Conservation (phyloP, 148 eudicot species). For the Simmondsia chinensis region DNA sequence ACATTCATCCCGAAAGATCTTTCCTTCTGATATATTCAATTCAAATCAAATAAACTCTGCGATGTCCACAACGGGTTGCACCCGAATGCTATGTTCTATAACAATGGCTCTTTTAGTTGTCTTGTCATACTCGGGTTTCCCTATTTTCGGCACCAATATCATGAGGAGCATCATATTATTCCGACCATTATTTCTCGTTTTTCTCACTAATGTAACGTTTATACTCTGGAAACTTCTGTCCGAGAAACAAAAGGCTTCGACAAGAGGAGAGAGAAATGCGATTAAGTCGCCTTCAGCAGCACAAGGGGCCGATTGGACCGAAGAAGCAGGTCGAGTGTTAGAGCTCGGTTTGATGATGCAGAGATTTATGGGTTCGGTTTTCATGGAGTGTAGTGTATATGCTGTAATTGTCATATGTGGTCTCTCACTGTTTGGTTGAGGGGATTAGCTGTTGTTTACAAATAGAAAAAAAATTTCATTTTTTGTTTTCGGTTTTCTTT, state of each 20-base stretch:
- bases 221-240: constrained; percentile 35
- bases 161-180: constrained; percentile 36
- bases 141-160: constrained; percentile 36
- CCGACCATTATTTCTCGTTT: constrained; percentile 60
- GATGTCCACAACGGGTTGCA: constrained; percentile 42
- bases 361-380: constrained; percentile 41
- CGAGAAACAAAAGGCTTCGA: constrained; percentile 17
- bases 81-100: constrained; percentile 41
- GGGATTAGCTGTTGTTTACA: constrained; percentile 4
- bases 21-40: constrained; percentile 18
- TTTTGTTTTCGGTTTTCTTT: background rate
- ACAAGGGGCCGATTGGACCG: constrained; percentile 37
- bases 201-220: constrained; percentile 50
- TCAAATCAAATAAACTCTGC: constrained; percentile 43
- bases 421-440: constrained; percentile 31
- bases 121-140: constrained; percentile 50
- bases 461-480: too few relatives aligned
- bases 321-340: constrained; percentile 50
- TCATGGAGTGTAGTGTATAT: constrained; percentile 65
- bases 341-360: constrained; percentile 59
- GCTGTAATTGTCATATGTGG: constrained; percentile 47
- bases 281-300: constrained; percentile 17
- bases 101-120: constrained; percentile 49
- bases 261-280: constrained; percentile 14
- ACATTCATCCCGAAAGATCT: too few relatives aligned